Base-by-base conservation (phyloP, 176 grass and related monocot species). In the Typha latifolia region DNA sequence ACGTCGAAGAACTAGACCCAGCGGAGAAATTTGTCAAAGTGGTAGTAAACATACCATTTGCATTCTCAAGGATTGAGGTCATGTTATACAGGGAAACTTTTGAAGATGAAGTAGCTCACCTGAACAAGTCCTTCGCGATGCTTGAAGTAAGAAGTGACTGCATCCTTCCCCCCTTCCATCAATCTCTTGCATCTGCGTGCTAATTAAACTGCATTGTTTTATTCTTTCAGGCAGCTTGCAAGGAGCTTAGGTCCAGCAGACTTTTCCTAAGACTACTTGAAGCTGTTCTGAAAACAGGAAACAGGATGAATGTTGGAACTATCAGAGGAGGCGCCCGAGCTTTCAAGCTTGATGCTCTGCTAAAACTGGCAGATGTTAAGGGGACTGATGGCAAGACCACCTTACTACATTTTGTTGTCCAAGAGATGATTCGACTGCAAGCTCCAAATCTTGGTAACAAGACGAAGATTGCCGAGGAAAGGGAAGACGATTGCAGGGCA, bases 341-440 rank as follows among this genome's bases (percentile, higher is more conserved):
- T n/a, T 97, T 97, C 85, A 92, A 92, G 72, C 86, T 97, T 21
- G 94, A 97, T 83, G 78, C 94, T 50, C 69, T 97, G 53, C 76
- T 97, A 16, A 92, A 87, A 87, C 94, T 97, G 47, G 89, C 85
- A 16, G 94, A 97, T 72, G 94, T 97, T 22, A 97, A 97, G 82
- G 94, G 85, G 69, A 76, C 89, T 0, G 94, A 97, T 49, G 94
- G 94, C 48, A 84, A 82, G 77, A 97, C 94, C 10, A 97, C 94
- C 61, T 83, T 97, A 50, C 94, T 97, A 62, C 89, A 97, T 48
- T 92, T 97, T 70, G 94, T 97, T 31, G 85, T 97, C 48, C 85
- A 93, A 49, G 94, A 97, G 24, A 97, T 97, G 74, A 78, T 77
- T 32, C 81, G 86, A 49, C 79, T 81, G 0, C 80, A 85, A 68